A percentile compares a stretch with the other conserved stretches of the same genome.
These are phyloP conservation scores for Penicillium roqueforti DNA, from an alignment of 495 filamentous ascomycete genomes.

Conservation along the genomic window DNA sequence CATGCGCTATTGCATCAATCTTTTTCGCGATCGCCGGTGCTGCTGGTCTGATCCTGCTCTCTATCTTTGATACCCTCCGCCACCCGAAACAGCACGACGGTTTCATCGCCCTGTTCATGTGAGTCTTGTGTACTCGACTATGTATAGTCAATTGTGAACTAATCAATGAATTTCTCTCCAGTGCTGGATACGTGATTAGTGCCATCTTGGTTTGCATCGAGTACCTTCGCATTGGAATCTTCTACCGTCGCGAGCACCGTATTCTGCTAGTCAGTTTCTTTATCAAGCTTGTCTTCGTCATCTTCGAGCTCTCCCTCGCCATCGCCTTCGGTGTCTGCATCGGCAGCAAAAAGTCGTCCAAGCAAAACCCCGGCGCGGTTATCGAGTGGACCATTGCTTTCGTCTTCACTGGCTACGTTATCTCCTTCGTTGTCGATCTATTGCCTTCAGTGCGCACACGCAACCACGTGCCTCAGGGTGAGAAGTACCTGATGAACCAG, in stretches of 20 bases:
- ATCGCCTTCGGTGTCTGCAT: slow-evolving; percentile 53
- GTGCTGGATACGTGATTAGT: slow-evolving; percentile 60
- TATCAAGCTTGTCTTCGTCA: slow-evolving; percentile 75
- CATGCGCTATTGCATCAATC: slow-evolving; percentile 64
- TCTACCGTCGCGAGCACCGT: slow-evolving; percentile 62
- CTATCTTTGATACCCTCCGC: slow-evolving; percentile 73
- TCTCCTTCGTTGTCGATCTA: slow-evolving; percentile 86
- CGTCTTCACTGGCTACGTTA: slow-evolving; percentile 83
- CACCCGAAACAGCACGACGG: slow-evolving; percentile 65
- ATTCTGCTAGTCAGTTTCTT: slow-evolving; percentile 73
- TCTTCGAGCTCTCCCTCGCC: slow-evolving; percentile 72
- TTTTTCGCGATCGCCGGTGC: slow-evolving; percentile 73
- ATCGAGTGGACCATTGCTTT: slow-evolving; percentile 84
- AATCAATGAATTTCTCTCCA: slow-evolving; percentile 11
- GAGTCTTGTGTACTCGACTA: slow-evolving; percentile 24
- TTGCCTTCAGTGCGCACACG: slow-evolving; percentile 71
- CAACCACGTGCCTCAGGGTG: slow-evolving; percentile 43
- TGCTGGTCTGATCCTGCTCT: slow-evolving; percentile 71
- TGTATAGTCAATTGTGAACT: neutral
- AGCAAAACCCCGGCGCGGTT: slow-evolving; percentile 55
- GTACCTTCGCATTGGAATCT: slow-evolving; percentile 76
- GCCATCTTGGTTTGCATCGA: slow-evolving; percentile 85
- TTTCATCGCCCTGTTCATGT: slow-evolving; percentile 82
- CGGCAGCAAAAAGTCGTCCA: slow-evolving; percentile 28
- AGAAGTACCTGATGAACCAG: slow-evolving; percentile 32